Conservation (phyloP, 2,329 filamentous ascomycete species). For the Dendryphion nanum region DNA sequence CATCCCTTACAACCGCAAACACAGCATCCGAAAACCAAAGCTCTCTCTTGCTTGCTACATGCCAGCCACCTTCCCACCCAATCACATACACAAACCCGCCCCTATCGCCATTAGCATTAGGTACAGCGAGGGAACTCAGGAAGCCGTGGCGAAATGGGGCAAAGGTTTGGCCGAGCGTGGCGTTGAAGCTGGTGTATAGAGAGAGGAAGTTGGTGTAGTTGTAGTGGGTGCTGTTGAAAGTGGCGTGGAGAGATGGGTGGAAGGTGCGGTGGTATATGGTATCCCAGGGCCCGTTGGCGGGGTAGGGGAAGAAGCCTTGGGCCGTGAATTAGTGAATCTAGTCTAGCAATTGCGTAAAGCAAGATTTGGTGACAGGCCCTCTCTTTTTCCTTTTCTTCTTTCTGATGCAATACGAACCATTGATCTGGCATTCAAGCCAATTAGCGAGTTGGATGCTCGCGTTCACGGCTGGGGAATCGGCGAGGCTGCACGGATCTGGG, state of each 20-base stretch:
- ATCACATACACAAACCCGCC: slow-evolving; percentile 33
- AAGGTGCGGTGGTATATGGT: slow-evolving; percentile 21
- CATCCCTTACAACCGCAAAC: slow-evolving; percentile 27
- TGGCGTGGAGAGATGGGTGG: slow-evolving; percentile 25
- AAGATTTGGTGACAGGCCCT: too few species aligned
- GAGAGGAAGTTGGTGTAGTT: slow-evolving; percentile 25
- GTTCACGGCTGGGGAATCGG: slow-evolving; percentile 19
- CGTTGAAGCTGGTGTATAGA: slow-evolving; percentile 28
- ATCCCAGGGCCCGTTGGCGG: slow-evolving; percentile 29
- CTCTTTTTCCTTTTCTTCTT: too few species aligned
- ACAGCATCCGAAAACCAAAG: slow-evolving; percentile 31
- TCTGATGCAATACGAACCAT: slow-evolving; percentile 20
- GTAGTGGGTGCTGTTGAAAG: slow-evolving; percentile 33
- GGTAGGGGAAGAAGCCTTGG: slow-evolving; percentile 33
- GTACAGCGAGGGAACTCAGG: slow-evolving; percentile 25
- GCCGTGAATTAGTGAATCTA: too few species aligned
- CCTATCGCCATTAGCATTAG: slow-evolving; percentile 28
- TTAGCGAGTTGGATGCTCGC: slow-evolving; percentile 27
- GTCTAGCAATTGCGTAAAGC: neutral
- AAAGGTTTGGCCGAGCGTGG: slow-evolving; percentile 24
- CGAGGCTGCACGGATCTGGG: slow-evolving; percentile 22
- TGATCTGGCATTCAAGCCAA: slow-evolving; percentile 33
- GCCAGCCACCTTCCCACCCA: slow-evolving; percentile 31
- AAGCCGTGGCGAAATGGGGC: slow-evolving; percentile 30
- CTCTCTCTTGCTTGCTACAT: slow-evolving; percentile 16